phyloP scores from a whole-genome alignment of 2,329 filamentous ascomycete species.

The Claviceps capensis region DNA sequence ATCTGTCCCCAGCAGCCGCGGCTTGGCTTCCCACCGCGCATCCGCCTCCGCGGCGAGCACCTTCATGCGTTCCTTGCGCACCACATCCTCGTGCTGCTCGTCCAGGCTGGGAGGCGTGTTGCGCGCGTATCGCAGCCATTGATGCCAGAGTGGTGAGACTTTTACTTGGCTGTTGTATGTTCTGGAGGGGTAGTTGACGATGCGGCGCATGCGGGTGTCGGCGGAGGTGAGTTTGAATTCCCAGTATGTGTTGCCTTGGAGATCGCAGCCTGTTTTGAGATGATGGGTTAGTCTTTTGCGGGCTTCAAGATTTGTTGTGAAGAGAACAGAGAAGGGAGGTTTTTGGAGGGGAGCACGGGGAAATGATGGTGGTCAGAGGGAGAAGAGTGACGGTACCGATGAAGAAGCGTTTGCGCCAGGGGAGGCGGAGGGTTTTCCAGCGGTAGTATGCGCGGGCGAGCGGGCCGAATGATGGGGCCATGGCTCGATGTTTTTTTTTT shows the following conservation, averaged over 20 bases:
- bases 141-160: slow-evolving; percentile 52
- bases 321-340: too few species aligned
- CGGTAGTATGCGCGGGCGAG: slow-evolving; percentile 36
- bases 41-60: slow-evolving; percentile 47
- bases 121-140: slow-evolving; percentile 53
- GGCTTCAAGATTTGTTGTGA: too few species aligned
- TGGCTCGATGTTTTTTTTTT: neutral
- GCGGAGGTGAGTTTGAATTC: slow-evolving; percentile 40
- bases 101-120: slow-evolving; percentile 36
- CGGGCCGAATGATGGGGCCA: slow-evolving; percentile 16
- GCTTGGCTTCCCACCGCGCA: slow-evolving; percentile 48
- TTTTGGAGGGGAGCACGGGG: too few species aligned
- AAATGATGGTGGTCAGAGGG: neutral
- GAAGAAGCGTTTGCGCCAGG: slow-evolving; percentile 50
- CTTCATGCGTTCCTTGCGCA: slow-evolving; percentile 38
- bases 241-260: slow-evolving; percentile 56
- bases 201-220: slow-evolving; percentile 42
- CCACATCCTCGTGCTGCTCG: slow-evolving; percentile 42
- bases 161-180: slow-evolving; percentile 40
- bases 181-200: slow-evolving; percentile 43
- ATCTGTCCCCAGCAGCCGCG: slow-evolving; percentile 30
- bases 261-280: slow-evolving; percentile 39
- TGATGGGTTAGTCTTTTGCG: too few species aligned
- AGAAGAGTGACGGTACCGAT: slow-evolving; percentile 31
- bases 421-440: slow-evolving; percentile 49